Conservation (phyloP, 441 rosid species). For the Sinapis alba region DNA sequence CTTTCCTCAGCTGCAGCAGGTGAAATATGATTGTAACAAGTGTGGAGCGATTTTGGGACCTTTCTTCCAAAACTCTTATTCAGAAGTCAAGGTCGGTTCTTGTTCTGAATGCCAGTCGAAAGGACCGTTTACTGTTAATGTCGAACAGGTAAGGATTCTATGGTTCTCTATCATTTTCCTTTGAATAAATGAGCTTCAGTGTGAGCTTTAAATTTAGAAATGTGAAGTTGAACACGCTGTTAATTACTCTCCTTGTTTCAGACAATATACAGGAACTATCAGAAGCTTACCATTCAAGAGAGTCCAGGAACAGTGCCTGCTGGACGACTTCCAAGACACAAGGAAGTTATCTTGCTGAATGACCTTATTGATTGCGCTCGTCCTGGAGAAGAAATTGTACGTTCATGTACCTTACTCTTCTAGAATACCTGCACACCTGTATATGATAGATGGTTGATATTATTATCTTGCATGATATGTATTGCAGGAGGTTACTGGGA, state of each 20-base stretch:
- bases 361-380: conserved; percentile 98
- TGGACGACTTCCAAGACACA: conserved; percentile 98
- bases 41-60: conserved; percentile 95
- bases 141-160: conserved; percentile 75
- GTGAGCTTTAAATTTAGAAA: background rate
- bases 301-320: conserved; percentile 99
- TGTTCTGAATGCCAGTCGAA: conserved; percentile 98
- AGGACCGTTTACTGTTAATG: conserved; percentile 93
- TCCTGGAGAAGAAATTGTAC: conserved; percentile 97
- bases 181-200: background rate
- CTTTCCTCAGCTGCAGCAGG: conserved; percentile 97
- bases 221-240: background rate
- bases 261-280: conserved; percentile 96
- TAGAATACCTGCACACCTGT: background rate
- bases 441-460: background rate
- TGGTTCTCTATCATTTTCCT: conserved; percentile 3
- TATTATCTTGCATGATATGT: background rate
- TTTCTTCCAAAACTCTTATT: conserved; percentile 94
- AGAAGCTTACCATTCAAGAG: conserved; percentile 97
- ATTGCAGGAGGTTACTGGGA: conserved; percentile 90
- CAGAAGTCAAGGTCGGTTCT: conserved; percentile 98
- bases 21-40: conserved; percentile 96
- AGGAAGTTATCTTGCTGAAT: conserved; percentile 91
- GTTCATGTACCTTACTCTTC: conserved; percentile 12
- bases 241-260: conserved; percentile 40